Evolutionary conservation across 176 grass and related monocot species (phyloP).

Genomic region (Cocos nucifera): DNA sequence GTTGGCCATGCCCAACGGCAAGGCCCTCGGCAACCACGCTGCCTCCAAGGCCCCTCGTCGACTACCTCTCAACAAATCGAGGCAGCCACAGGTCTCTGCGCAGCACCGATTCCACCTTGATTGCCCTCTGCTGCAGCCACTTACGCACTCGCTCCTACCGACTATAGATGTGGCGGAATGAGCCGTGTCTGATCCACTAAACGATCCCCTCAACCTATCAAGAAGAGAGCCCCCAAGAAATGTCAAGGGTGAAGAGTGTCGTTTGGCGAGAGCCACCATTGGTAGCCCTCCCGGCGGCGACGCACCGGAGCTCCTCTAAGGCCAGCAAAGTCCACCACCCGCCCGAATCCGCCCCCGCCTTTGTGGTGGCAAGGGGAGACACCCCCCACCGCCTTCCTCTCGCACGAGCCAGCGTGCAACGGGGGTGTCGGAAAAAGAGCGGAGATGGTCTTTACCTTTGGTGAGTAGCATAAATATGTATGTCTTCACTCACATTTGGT

Average conservation of each 20-base stretch:
- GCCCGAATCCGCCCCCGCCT: background rate
- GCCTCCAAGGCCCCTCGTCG: no score
- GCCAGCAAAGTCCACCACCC: background rate
- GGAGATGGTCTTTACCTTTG: background rate
- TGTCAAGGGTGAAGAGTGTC: slow-evolving; percentile 1
- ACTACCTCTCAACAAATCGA: no score
- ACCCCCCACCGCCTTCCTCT: background rate
- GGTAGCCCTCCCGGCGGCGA: background rate
- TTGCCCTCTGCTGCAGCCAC: no score
- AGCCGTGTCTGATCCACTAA: background rate
- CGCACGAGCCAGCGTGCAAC: background rate
- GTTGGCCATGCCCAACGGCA: no score
- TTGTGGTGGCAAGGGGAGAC: slow-evolving; percentile 1
- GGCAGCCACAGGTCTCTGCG: no score
- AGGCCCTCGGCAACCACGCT: no score
- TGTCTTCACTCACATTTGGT: background rate
- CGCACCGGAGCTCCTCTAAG: background rate
- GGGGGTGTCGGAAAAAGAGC: background rate
- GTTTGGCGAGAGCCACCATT: background rate
- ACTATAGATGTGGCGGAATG: no score
- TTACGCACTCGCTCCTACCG: no score
- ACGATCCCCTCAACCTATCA: background rate
- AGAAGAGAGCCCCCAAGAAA: background rate
- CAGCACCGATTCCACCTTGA: no score
- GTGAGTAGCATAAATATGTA: slow-evolving; percentile 1